Percentiles rank a stretch among this genome's conserved stretches.
Conservation (phyloP, 257 asterid genomes). For the Ilex asprella region DNA sequence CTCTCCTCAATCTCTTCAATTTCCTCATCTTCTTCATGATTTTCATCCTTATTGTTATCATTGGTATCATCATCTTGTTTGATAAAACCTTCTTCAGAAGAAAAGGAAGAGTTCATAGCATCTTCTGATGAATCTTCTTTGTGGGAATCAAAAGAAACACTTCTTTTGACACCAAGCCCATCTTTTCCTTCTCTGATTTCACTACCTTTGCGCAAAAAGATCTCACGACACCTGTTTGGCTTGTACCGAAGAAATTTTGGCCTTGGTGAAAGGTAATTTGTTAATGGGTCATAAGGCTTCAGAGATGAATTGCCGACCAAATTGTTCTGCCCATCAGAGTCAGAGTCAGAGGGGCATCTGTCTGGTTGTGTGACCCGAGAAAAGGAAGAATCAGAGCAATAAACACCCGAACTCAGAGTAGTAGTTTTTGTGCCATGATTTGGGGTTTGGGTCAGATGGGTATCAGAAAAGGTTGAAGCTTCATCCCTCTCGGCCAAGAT, state of each 20-base stretch:
- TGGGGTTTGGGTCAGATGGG: slow-evolving; percentile 11
- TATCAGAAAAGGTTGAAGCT: slow-evolving; percentile 14
- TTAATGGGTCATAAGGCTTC: slow-evolving; percentile 48
- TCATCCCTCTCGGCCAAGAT: slow-evolving; percentile 48
- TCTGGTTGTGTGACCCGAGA: too few species aligned
- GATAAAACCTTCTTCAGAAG: slow-evolving; percentile 5
- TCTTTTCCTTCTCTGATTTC: slow-evolving; percentile 10
- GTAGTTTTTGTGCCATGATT: not conserved
- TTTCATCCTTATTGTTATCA: slow-evolving; percentile 14
- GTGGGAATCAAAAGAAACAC: slow-evolving; percentile 13
- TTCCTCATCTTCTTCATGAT: slow-evolving; percentile 20
- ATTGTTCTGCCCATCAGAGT: slow-evolving; percentile 19
- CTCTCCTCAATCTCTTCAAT: slow-evolving; percentile 16
- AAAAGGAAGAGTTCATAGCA: slow-evolving; percentile 13
- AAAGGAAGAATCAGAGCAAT: too few species aligned
- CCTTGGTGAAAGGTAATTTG: slow-evolving; percentile 55
- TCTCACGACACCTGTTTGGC: slow-evolving; percentile 45
- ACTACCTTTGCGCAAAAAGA: slow-evolving; percentile 20
- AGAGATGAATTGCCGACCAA: slow-evolving; percentile 20
- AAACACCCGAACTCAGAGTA: too few species aligned
- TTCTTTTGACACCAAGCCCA: slow-evolving; percentile 4
- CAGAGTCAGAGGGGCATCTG: slow-evolving; percentile 16
- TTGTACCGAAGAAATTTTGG: slow-evolving; percentile 65
- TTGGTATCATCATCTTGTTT: slow-evolving; percentile 11
- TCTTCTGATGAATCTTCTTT: slow-evolving; percentile 21